Conservation (phyloP, 257 asterid species). For the Penstemon barbatus region DNA sequence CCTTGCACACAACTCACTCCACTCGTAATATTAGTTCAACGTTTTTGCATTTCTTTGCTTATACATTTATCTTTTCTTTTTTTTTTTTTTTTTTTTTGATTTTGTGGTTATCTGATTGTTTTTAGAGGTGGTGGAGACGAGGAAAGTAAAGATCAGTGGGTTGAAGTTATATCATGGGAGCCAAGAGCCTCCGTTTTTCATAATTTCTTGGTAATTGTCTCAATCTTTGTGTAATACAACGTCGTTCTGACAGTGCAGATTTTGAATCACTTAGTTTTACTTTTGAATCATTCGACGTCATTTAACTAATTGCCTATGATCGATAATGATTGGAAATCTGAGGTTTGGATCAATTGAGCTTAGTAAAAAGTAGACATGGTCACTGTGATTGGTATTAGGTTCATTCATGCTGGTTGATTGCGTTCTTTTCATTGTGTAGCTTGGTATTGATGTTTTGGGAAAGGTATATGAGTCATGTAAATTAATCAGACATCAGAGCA, state of each 20-base stretch:
- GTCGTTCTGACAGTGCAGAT: conserved; percentile 16
- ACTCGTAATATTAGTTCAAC: conserved; percentile 42
- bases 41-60: conserved; percentile 4
- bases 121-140: conserved; percentile 59
- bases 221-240: conserved; percentile 10
- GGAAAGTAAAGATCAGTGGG: conserved; percentile 79
- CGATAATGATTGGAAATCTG: conserved; percentile 2
- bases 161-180: conserved; percentile 90
- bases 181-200: conserved; percentile 89
- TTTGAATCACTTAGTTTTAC: neutral
- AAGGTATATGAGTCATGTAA: conserved; percentile 1
- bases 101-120: conserved; percentile 22
- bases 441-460: conserved; percentile 22
- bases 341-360: neutral
- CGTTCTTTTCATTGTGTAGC: conserved; percentile 5
- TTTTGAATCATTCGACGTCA: conserved; percentile 5
- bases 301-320: neutral
- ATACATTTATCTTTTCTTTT: neutral
- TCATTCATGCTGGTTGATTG: neutral
- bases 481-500: neutral
- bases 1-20: conserved; percentile 55
- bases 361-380: conserved; percentile 18
- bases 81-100: neutral
- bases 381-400: neutral
- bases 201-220: conserved; percentile 68